Evolutionary conservation across 495 filamentous ascomycete genomes (phyloP).

Genomic region (Evernia prunastri): DNA sequence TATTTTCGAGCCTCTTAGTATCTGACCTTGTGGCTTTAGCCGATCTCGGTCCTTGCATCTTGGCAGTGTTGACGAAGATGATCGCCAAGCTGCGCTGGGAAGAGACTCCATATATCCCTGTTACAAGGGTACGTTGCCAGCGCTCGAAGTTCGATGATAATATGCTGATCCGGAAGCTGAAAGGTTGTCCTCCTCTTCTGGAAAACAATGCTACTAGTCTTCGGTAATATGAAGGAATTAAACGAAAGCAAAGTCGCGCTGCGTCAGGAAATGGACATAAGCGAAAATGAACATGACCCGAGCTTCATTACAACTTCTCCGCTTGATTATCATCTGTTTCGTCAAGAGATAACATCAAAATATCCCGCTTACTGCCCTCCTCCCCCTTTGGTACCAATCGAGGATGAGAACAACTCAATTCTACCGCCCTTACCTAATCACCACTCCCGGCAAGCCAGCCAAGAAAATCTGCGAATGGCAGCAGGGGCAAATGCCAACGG

Average conservation of each 20-base stretch:
- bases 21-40: slow-evolving; percentile 30
- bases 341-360: slow-evolving; percentile 97
- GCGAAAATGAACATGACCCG: slow-evolving; percentile 35
- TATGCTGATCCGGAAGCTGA: slow-evolving; percentile 24
- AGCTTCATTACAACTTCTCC: slow-evolving; percentile 81
- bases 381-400: slow-evolving; percentile 71
- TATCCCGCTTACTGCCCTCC: slow-evolving; percentile 95
- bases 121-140: slow-evolving; percentile 42
- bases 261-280: slow-evolving; percentile 33
- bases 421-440: slow-evolving; percentile 77
- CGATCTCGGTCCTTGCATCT: slow-evolving; percentile 57
- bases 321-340: slow-evolving; percentile 90
- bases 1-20: background rate
- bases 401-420: slow-evolving; percentile 83
- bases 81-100: slow-evolving; percentile 83
- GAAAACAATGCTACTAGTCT: slow-evolving; percentile 81
- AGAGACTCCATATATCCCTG: slow-evolving; percentile 59
- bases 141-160: no score
- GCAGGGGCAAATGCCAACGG: slow-evolving; percentile 38
- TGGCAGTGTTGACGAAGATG: slow-evolving; percentile 67
- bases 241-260: slow-evolving; percentile 60
- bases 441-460: slow-evolving; percentile 44
- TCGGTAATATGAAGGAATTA: slow-evolving; percentile 70
- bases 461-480: slow-evolving; percentile 38
- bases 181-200: slow-evolving; percentile 73